Conservation (phyloP, 805 yeast genomes). For the Babjeviella inositovora region DNA sequence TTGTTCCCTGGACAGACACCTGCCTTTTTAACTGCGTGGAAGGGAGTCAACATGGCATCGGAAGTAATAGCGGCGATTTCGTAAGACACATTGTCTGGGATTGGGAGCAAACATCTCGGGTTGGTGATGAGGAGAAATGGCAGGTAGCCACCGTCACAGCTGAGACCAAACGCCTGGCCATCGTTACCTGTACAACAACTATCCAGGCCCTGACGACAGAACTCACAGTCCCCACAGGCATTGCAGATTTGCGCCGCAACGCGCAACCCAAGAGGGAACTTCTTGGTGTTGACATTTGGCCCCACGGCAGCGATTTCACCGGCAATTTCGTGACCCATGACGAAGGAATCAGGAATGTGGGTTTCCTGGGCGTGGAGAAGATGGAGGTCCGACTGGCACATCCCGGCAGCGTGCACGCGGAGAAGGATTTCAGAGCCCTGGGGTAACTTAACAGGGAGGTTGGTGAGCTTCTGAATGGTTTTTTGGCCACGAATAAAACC, state of each 20-base stretch:
- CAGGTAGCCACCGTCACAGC: slow-evolving; percentile 14
- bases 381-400: slow-evolving; percentile 26
- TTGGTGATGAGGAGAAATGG: slow-evolving; percentile 8
- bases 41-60: slow-evolving; percentile 15
- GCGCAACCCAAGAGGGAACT: slow-evolving; percentile 4
- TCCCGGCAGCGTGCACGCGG: slow-evolving; percentile 5
- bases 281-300: slow-evolving; percentile 1
- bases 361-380: slow-evolving; percentile 7
- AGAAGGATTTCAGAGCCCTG: slow-evolving; percentile 4
- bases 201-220: slow-evolving; percentile 10
- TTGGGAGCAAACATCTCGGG: slow-evolving; percentile 6
- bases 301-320: slow-evolving; percentile 8
- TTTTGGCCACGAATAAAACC: no score
- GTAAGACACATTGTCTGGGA: slow-evolving; percentile 10
- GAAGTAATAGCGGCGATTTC: slow-evolving; percentile 14
- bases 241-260: slow-evolving; percentile 6
- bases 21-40: slow-evolving; percentile 13
- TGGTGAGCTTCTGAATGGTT: no score
- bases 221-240: slow-evolving; percentile 9
- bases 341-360: slow-evolving; percentile 3
- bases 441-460: no score
- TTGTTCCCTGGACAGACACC: slow-evolving; percentile 6
- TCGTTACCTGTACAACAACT: slow-evolving; percentile 6
- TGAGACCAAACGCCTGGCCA: slow-evolving; percentile 8
- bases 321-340: slow-evolving; percentile 14